A percentile compares a stretch with the other conserved stretches of the same genome.
Evolutionary conservation across 2,329 filamentous ascomycete species (phyloP).

Genomic region (Epichloe sp.): DNA sequence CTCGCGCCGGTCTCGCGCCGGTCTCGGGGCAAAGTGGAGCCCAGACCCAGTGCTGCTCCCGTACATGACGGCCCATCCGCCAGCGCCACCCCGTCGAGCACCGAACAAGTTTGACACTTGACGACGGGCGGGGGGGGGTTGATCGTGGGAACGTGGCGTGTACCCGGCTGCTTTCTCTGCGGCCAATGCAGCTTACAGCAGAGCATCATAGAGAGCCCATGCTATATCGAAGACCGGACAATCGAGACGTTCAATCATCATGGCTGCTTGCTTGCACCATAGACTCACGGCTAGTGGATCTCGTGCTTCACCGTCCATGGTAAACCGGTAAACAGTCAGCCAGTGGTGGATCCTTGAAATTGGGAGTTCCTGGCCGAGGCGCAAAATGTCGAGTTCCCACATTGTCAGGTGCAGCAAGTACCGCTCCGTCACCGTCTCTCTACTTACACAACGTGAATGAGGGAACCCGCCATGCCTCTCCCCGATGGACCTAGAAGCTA

Average conservation of each 20-base stretch:
- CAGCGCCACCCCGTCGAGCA: background rate
- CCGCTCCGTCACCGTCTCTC: background rate
- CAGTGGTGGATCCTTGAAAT: no score
- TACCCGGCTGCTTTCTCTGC: background rate
- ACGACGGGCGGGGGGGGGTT: background rate
- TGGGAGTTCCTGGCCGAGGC: no score
- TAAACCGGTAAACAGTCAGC: no score
- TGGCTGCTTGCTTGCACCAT: background rate
- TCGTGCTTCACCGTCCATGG: background rate
- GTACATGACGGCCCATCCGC: background rate
- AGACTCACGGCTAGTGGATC: background rate
- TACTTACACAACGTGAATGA: no score
- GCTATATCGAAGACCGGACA: no score
- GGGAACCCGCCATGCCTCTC: no score
- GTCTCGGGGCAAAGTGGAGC: background rate
- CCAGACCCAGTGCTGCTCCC: background rate
- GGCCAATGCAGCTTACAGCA: background rate
- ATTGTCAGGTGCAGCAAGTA: background rate
- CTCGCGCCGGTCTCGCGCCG: background rate
- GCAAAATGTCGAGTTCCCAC: background rate
- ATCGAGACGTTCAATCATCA: background rate
- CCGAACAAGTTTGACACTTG: background rate
- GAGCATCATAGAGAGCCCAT: background rate
- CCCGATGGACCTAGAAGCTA: constrained; percentile 34
- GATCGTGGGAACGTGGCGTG: background rate